Conservation (phyloP, 306 rosid species). For the Rubus parviflorus region DNA sequence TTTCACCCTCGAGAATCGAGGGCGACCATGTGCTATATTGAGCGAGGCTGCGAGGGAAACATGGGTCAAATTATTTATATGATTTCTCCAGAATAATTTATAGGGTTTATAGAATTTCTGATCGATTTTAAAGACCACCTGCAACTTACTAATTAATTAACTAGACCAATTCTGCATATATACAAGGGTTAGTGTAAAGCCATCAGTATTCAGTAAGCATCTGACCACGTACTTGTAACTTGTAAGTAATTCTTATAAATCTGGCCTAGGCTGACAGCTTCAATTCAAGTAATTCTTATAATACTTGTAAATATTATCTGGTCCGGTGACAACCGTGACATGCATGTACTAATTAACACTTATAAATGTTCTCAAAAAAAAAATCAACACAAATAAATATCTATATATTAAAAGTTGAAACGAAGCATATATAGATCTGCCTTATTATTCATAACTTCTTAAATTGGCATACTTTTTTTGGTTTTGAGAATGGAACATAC, state of each 20-base stretch:
- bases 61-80: constrained; percentile 16
- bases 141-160: not conserved
- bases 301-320: not conserved
- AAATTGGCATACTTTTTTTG: no score
- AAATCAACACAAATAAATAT: no score
- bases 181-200: not conserved
- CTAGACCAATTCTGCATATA: no score
- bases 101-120: not conserved
- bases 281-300: not conserved
- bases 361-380: no score
- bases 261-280: not conserved
- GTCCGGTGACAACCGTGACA: not conserved
- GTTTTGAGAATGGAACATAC: no score
- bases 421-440: not conserved
- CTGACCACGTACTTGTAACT: no score
- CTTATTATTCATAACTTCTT: no score
- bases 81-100: not conserved
- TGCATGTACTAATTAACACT: not conserved
- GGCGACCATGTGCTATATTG: constrained; percentile 2
- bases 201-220: not conserved
- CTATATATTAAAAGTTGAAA: not conserved
- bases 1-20: constrained; percentile 18
- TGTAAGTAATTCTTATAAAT: not conserved
- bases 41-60: constrained; percentile 17
- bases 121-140: not conserved